Base-by-base conservation (phyloP, 768 basidiomycete species). In the Russula brevipes region DNA sequence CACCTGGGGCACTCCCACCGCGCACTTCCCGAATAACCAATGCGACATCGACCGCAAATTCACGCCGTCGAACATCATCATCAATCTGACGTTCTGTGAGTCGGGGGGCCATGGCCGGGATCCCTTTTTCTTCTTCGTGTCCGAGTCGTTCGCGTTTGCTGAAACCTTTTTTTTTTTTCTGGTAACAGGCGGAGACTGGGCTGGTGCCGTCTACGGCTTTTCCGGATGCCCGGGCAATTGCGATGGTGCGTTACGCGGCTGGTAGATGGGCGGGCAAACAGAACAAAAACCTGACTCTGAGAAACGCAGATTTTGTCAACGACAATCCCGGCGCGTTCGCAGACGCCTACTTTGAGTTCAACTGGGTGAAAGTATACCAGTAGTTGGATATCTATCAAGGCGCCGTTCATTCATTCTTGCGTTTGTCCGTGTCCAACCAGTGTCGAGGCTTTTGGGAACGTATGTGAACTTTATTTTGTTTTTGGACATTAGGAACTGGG, bases 281-380 rank as follows among this genome's bases (percentile, higher is more conserved):
- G 2, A 3, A 24, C 8, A 14, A 36, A 7, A 17, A 46, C 8
- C 51, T 41, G n/a, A 82, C 78, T 33, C 12, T 52, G 14, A 52
- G n/a, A 45, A 45, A n/a, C 46, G 12, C 61, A 87, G 85, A 82
- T 64, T 87, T 76, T 66, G 86, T 88, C 67, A 79, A 84, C 75
- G 80, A 81, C 63, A 85, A 88, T 68, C 89, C 89, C 1, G 72
- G 73, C 3, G 85, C 85, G 11, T 91, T 91, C 74, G 66, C 67
- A 10, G 76, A 87, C 38, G 87, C 90, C 0, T 90, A 84, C 76
- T 91, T 88, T 75, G 82, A 88, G 49, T 80, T 92, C 71, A 78
- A 80, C 52, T 82, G 80, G 54, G 72, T 90, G 57, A 81, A 79
- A 61, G 74, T 84, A 36, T 85, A 83, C 72, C 73, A 70, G 33